Evolutionary conservation across 306 rosid genomes (phyloP).

Genomic region (Begonia fuchsioides): DNA sequence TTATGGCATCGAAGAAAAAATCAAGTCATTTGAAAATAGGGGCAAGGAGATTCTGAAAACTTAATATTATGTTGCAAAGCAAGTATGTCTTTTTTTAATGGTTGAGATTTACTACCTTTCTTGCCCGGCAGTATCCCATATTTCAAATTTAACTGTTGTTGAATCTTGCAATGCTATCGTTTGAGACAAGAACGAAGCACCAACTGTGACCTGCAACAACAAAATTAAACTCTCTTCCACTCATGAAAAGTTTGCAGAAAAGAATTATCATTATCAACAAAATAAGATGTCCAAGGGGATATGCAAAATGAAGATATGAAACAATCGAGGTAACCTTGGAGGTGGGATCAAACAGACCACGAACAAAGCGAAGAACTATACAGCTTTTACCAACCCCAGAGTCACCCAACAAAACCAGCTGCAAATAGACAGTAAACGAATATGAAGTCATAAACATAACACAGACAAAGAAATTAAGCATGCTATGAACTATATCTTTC

Average conservation of each 20-base stretch:
- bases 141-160: constrained; percentile 96
- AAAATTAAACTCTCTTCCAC: neutral
- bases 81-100: too few relatives aligned
- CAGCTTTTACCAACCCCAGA: constrained; percentile 99
- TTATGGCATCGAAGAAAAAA: too few relatives aligned
- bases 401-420: constrained; percentile 97
- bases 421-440: constrained; percentile 14
- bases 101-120: constrained; percentile 46
- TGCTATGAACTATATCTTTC: neutral
- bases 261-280: neutral
- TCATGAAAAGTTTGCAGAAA: neutral
- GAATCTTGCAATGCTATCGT: constrained; percentile 98
- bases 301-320: neutral
- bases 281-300: too few relatives aligned
- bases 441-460: constrained; percentile 1
- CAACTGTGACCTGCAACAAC: constrained; percentile 77
- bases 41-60: too few relatives aligned
- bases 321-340: constrained; percentile 48
- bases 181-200: constrained; percentile 97
- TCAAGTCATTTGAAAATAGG: too few relatives aligned
- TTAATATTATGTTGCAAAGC: too few relatives aligned
- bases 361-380: constrained; percentile 94
- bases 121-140: constrained; percentile 99
- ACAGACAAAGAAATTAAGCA: neutral
- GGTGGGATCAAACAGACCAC: constrained; percentile 97